These are phyloP conservation scores for Russula lepida DNA, from an alignment of 768 basidiomycete genomes.

Conservation along the genomic window DNA sequence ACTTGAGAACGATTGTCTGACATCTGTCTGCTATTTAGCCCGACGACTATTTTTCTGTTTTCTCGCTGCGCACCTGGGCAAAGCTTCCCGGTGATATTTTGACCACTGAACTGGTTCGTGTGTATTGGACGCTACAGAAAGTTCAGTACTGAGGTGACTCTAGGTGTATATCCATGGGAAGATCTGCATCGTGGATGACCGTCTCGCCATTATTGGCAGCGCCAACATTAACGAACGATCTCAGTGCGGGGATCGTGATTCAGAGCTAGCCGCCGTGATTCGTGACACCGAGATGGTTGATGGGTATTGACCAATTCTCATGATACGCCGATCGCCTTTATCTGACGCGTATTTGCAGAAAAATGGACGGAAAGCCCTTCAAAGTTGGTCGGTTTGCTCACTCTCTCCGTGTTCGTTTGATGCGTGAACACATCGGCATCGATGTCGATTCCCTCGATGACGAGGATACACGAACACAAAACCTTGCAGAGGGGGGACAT, in stretches of 20 bases:
- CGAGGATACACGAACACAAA: slow-evolving; percentile 53
- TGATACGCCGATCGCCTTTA: too few species aligned
- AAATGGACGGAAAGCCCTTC: slow-evolving; percentile 91
- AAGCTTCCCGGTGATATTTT: slow-evolving; percentile 78
- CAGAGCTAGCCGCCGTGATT: slow-evolving; percentile 87
- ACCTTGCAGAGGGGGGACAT: slow-evolving; percentile 42
- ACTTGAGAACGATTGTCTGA: neutral
- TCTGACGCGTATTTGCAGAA: slow-evolving; percentile 36
- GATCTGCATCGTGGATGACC: slow-evolving; percentile 86
- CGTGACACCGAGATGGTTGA: slow-evolving; percentile 97
- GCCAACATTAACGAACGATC: slow-evolving; percentile 98
- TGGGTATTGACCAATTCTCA: slow-evolving; percentile 37
- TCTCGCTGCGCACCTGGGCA: slow-evolving; percentile 88
- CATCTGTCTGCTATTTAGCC: slow-evolving; percentile 45
- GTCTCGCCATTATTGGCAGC: slow-evolving; percentile 88
- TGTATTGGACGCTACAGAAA: neutral
- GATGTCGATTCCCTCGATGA: slow-evolving; percentile 86
- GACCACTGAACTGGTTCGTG: slow-evolving; percentile 74
- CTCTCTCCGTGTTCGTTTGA: slow-evolving; percentile 83
- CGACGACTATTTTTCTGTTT: slow-evolving; percentile 84
- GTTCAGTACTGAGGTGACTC: slow-evolving; percentile 13
- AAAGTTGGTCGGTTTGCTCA: slow-evolving; percentile 97
- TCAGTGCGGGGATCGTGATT: slow-evolving; percentile 92
- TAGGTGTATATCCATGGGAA: slow-evolving; percentile 89
- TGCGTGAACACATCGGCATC: slow-evolving; percentile 94